A percentile compares a stretch with the other conserved stretches of the same genome.
phyloP scores from a whole-genome alignment of 805 yeast species.

The Starmerella kuoi region DNA sequence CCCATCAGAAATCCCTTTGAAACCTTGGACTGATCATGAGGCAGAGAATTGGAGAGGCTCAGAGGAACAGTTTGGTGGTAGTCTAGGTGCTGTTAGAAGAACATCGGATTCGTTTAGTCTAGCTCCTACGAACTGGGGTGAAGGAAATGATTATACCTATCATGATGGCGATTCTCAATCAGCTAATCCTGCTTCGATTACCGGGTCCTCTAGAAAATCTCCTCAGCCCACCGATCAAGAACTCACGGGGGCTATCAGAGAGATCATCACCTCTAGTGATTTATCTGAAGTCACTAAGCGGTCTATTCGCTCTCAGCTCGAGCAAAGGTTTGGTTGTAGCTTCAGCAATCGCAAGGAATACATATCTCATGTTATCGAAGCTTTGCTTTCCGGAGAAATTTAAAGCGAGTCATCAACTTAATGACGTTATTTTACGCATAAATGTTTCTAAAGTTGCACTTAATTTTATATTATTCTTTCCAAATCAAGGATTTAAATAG shows the following conservation, averaged over 20 bases:
- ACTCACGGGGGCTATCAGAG: conserved; percentile 29
- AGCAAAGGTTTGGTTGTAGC: conserved; percentile 28
- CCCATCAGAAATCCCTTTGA: conserved; percentile 41
- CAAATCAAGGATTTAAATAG: too few species aligned
- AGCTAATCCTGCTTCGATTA: background rate
- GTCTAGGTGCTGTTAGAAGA: background rate
- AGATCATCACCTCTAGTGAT: conserved; percentile 31
- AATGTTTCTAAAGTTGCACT: too few species aligned
- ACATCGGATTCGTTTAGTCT: conserved; percentile 13
- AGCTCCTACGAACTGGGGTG: conserved; percentile 12
- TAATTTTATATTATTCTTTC: too few species aligned
- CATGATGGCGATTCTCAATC: conserved; percentile 1
- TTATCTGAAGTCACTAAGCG: conserved; percentile 32
- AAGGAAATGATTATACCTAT: conserved; percentile 5
- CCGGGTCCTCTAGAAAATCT: conserved; percentile 9
- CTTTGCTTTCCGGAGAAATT: conserved; percentile 32
- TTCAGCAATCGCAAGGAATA: conserved; percentile 29
- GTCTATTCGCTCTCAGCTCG: conserved; percentile 29
- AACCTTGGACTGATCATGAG: conserved; percentile 48
- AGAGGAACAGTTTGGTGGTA: conserved; percentile 4
- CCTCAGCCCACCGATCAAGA: conserved; percentile 29
- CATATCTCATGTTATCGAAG: conserved; percentile 32
- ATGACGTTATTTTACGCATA: background rate
- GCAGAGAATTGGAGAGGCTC: conserved; percentile 34
- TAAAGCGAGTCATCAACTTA: conserved; percentile 13